These are phyloP conservation scores for Quercus engelmannii DNA, from an alignment of 306 rosid genomes.

Conservation along the genomic window DNA sequence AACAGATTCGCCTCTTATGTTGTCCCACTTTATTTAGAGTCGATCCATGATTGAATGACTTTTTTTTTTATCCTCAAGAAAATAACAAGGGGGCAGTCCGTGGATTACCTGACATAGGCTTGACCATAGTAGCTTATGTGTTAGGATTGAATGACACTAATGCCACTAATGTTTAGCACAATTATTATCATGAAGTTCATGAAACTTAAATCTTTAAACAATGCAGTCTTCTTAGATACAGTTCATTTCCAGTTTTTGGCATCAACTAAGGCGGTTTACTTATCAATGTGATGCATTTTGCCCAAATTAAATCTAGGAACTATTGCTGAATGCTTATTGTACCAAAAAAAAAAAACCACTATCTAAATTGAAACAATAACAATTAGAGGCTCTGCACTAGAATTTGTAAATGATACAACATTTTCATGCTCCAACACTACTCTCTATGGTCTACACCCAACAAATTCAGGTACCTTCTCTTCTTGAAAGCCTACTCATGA, in stretches of 20 bases:
- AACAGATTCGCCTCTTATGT: background rate
- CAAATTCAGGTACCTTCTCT: background rate
- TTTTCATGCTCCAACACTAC: background rate
- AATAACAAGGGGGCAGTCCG: too few species aligned
- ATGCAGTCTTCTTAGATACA: background rate
- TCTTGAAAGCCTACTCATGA: background rate
- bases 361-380: background rate
- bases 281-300: background rate
- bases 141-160: background rate
- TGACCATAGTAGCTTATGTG: too few species aligned
- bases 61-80: too few species aligned
- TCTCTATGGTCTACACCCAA: background rate
- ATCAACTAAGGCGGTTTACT: conserved; percentile 10
- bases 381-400: background rate
- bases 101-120: too few species aligned
- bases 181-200: background rate
- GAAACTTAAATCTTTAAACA: background rate
- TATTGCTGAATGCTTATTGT: background rate
- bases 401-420: background rate
- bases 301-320: background rate
- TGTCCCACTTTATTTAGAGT: background rate
- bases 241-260: background rate
- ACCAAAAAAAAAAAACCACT: background rate
- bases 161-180: background rate
- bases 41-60: background rate